A percentile compares a stretch with the other conserved stretches of the same genome.
Conservation (phyloP, 495 filamentous ascomycete genomes). For the Penicillium diatomitis region DNA sequence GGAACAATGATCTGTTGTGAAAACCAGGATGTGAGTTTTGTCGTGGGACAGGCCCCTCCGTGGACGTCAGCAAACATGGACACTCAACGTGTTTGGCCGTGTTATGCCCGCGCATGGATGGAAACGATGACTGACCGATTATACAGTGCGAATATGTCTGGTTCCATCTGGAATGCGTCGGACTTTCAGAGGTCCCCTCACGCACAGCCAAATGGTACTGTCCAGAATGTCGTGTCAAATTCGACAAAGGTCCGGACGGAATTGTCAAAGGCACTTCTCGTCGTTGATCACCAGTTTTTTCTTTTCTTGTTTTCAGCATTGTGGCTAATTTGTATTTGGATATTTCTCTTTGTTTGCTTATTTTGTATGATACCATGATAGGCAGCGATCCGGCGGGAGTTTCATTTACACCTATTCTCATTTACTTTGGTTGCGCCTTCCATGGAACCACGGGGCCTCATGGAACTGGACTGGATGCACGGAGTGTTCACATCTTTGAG, state of each 20-base stretch:
- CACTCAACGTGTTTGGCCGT: too few species aligned
- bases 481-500: not conserved
- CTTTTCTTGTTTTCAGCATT: too few species aligned
- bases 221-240: conserved; percentile 66
- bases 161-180: conserved; percentile 92
- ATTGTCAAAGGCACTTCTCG: conserved; percentile 29
- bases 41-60: too few species aligned
- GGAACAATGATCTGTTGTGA: conserved; percentile 96
- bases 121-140: conserved; percentile 16
- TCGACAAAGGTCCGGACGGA: conserved; percentile 45
- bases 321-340: not conserved
- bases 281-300: conserved; percentile 11
- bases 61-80: too few species aligned
- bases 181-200: conserved; percentile 61
- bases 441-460: too few species aligned
- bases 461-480: too few species aligned
- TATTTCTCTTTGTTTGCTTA: not conserved
- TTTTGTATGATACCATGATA: conserved; percentile 26
- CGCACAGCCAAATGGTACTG: conserved; percentile 91
- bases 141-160: conserved; percentile 64
- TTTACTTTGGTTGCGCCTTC: not conserved
- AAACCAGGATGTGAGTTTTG: conserved; percentile 67
- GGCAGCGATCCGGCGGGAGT: conserved; percentile 2
- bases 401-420: not conserved
- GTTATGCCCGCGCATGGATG: too few species aligned